Evolutionary conservation across 805 yeast genomes (phyloP).

Genomic region (Cyberlindnera euphorbiiphila): DNA sequence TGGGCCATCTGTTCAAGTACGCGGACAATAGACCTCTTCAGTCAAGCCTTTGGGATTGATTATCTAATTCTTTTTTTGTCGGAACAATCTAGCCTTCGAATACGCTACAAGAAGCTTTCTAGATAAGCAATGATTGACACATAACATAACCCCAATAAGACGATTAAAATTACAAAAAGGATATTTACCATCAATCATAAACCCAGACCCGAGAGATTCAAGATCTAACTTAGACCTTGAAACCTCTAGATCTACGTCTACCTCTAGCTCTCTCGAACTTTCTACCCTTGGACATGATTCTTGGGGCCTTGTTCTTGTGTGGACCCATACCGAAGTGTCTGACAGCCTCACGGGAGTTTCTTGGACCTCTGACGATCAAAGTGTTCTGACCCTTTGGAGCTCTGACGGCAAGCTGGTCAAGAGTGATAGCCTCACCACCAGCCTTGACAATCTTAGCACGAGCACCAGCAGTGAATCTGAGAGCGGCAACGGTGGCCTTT

Average conservation of each 20-base stretch:
- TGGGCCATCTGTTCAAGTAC: conserved; percentile 8
- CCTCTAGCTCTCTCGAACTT: conserved; percentile 99
- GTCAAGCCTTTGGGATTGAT: conserved; percentile 16
- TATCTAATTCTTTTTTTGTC: too few relatives aligned
- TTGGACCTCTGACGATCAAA: conserved; percentile 96
- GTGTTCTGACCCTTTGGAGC: conserved; percentile 99
- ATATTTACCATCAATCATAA: conserved; percentile 14
- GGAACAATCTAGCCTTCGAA: too few relatives aligned
- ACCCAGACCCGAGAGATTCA: conserved; percentile 5
- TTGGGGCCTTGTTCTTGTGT: conserved; percentile 99
- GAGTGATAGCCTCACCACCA: conserved; percentile 99
- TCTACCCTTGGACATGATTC: conserved; percentile 96
- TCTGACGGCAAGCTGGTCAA: conserved; percentile 98
- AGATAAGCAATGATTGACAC: conserved; percentile 18
- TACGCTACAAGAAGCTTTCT: conserved; percentile 9
- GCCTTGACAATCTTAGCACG: conserved; percentile 94
- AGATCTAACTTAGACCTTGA: conserved; percentile 83
- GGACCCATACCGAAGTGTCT: conserved; percentile 99
- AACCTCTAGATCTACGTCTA: conserved; percentile 98
- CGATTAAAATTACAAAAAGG: conserved; percentile 14
- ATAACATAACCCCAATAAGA: conserved; percentile 18
- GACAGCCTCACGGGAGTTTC: conserved; percentile 98
- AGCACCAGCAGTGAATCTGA: conserved; percentile 99
- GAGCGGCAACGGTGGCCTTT: conserved; percentile 97
- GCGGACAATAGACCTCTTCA: conserved; percentile 2